phyloP scores from a whole-genome alignment of 2,329 filamentous ascomycete species.

The Penicillium corylophilum region DNA sequence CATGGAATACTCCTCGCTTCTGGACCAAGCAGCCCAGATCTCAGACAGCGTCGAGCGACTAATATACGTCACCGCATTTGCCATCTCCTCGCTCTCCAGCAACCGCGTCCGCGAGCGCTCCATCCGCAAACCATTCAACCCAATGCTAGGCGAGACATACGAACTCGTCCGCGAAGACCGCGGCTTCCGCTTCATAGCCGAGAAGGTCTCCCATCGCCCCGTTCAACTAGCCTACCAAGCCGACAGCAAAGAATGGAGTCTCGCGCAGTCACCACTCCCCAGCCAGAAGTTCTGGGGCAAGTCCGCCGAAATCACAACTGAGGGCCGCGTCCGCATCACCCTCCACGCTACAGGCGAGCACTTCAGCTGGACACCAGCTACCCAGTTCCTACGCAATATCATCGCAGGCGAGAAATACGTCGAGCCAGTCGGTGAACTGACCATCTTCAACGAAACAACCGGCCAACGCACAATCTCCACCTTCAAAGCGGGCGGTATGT shows the following conservation, averaged over 20 bases:
- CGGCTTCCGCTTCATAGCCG: conserved; percentile 86
- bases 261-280: conserved; percentile 82
- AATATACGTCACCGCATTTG: conserved; percentile 84
- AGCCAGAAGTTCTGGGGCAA: conserved; percentile 99
- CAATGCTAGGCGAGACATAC: conserved; percentile 91
- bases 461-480: conserved; percentile 82
- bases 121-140: conserved; percentile 95
- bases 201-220: conserved; percentile 91
- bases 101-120: conserved; percentile 83
- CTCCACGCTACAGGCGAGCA: conserved; percentile 74
- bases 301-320: conserved; percentile 88
- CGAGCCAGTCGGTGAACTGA: conserved; percentile 89
- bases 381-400: conserved; percentile 89
- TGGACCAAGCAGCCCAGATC: conserved; percentile 67
- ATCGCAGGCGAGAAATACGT: conserved; percentile 98
- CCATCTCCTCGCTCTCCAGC: conserved; percentile 80
- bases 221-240: conserved; percentile 92
- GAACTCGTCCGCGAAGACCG: conserved; percentile 86
- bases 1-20: conserved; percentile 81
- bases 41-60: conserved; percentile 67
- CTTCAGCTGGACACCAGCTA: conserved; percentile 86
- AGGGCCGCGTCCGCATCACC: conserved; percentile 77
- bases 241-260: conserved; percentile 80
- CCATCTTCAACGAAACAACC: conserved; percentile 76
- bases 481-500: conserved; percentile 96